Base-by-base conservation (phyloP, 2,329 filamentous ascomycete species). In the Sarocladium oryzae region DNA sequence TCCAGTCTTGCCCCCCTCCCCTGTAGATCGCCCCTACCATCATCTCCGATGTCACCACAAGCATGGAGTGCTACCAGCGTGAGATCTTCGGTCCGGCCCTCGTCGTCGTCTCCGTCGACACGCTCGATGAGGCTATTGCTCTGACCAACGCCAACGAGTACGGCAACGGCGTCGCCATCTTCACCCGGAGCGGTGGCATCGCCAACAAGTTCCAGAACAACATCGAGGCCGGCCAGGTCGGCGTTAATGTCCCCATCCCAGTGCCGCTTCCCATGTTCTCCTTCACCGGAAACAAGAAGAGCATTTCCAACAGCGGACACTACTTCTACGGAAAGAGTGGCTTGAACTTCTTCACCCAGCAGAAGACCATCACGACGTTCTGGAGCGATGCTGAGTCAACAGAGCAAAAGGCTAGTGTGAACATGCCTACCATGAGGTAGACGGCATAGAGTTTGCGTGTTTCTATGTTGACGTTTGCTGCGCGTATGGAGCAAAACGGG, bases 301-400 rank as follows among this genome's bases (percentile, higher is more conserved):
- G 82, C 63, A 76, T 96, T 50, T 89, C 89, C 0, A 89, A 88
- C 41, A 89, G 90, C 53, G 85, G 85, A n/a, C 91, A 81, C 69
- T 91, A 88, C 15, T 95, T 96, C 66, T 96, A 96, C 69, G 90
- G 89, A 55, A 86, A 88, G 69, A 86, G 88, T 1, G 90, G 89
- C 21, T 67, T 96, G 61, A 81, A 85, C 60, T 96, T 96, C 66
- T 95, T 91, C 69, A 96, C 89, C 5, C 89, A 95, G 71, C 79
- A 85, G 64, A 95, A 96, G 85, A 95, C 90, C 2, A 89, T 95
- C 48, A 96, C 90, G 51, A 85, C 86, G 58, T 71, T 90, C 65
- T 96, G 90, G 90, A 76, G 75, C 57, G 11, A n/a, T 33, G 15
- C 18, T 3, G 45, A 49, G 26, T 89, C 88, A 8, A 20, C 40